These are phyloP conservation scores for Zoysia matrella DNA, from an alignment of 202 grass and related monocot species.

Conservation along the genomic window DNA sequence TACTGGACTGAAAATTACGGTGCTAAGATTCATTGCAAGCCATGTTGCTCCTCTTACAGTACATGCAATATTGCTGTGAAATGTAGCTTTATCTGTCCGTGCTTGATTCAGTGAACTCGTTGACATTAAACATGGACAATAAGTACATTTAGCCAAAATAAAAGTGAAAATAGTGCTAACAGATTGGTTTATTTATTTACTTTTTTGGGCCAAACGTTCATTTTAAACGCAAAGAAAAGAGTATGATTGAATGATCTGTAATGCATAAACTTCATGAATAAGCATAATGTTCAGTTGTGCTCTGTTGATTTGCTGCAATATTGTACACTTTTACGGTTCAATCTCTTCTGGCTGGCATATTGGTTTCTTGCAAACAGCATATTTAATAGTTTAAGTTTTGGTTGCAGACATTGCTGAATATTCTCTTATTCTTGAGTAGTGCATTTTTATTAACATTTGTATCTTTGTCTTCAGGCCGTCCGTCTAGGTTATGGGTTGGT, in stretches of 20 bases:
- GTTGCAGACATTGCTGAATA: conserved; percentile 32
- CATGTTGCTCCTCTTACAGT: background rate
- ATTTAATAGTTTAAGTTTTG: conserved; percentile 16
- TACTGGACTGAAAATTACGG: background rate
- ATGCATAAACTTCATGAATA: conserved; percentile 17
- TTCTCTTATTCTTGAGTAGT: conserved; percentile 29
- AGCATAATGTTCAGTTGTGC: background rate
- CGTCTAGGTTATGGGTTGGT: conserved; percentile 76
- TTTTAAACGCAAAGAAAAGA: conserved; percentile 11
- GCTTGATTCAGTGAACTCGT: conserved; percentile 27
- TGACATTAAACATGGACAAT: background rate
- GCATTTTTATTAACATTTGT: conserved; percentile 34
- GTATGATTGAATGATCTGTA: conserved; percentile 20
- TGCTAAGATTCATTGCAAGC: conserved; percentile 37
- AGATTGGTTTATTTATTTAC: background rate
- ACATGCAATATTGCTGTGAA: conserved; percentile 29
- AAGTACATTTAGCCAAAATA: background rate
- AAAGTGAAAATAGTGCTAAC: background rate
- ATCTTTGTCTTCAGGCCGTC: conserved; percentile 57
- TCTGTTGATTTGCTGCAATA: conserved; percentile 23
- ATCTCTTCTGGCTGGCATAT: conserved; percentile 20
- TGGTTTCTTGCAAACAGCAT: conserved; percentile 5
- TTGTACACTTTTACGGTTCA: background rate
- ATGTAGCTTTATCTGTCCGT: conserved; percentile 13
- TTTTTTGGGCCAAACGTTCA: conserved; percentile 10